Evolutionary conservation across 345 rosid genomes (phyloP).

Genomic region (Arabis alpina): DNA sequence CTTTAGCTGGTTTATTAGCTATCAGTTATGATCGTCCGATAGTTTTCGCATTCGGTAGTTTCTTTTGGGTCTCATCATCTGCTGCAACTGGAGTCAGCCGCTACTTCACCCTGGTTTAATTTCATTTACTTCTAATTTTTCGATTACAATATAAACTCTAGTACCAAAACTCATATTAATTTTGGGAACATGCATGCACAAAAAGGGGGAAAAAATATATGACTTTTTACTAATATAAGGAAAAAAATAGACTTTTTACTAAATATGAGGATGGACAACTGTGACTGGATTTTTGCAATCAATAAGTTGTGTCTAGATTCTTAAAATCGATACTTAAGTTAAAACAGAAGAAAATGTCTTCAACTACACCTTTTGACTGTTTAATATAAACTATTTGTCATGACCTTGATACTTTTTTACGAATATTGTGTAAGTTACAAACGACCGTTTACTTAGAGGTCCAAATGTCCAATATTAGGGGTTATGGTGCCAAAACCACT

Average conservation of each 20-base stretch:
- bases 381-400: no score
- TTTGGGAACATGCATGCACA: background rate
- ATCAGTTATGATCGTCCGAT: conserved; percentile 75
- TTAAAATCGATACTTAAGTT: background rate
- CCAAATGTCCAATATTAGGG: no score
- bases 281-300: background rate
- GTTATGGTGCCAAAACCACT: no score
- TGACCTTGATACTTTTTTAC: no score
- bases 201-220: background rate
- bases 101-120: conserved; percentile 58
- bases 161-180: background rate
- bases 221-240: background rate
- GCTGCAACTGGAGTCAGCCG: conserved; percentile 77
- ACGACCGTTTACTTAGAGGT: no score
- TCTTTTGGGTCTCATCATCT: conserved; percentile 87
- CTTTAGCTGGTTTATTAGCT: conserved; percentile 76
- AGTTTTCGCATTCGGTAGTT: conserved; percentile 72
- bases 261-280: no score
- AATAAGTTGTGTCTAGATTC: no score
- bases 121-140: no score
- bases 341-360: background rate
- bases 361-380: no score
- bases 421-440: no score
- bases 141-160: background rate
- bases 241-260: background rate